These are phyloP conservation scores for Penicillium bialowiezense DNA, from an alignment of 495 filamentous ascomycete species.

Conservation along the genomic window DNA sequence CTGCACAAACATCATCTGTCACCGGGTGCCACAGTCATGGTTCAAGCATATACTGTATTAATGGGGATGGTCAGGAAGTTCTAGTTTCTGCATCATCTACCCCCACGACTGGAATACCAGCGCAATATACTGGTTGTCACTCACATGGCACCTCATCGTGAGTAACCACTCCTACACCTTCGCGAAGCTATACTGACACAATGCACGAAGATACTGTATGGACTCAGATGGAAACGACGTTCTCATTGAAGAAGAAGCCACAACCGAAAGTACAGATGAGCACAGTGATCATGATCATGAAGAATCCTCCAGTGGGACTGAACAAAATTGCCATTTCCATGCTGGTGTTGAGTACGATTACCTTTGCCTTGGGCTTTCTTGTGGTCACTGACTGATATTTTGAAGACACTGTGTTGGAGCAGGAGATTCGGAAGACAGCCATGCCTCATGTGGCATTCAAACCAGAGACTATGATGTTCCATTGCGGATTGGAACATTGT, in stretches of 20 bases:
- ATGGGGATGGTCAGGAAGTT: constrained; percentile 37
- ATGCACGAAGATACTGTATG: constrained; percentile 43
- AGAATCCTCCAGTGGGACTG: not conserved
- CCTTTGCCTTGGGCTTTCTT: not conserved
- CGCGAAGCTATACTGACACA: not conserved
- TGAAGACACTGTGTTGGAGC: constrained; percentile 48
- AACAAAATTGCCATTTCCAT: constrained; percentile 58
- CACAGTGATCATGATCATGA: constrained; percentile 1
- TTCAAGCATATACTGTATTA: constrained; percentile 39
- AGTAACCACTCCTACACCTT: constrained; percentile 3
- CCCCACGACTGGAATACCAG: constrained; percentile 40
- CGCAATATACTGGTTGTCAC: constrained; percentile 53
- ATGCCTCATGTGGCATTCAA: constrained; percentile 36
- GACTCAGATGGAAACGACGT: constrained; percentile 48
- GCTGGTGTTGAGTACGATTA: constrained; percentile 59
- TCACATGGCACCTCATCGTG: constrained; percentile 45
- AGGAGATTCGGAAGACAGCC: constrained; percentile 28
- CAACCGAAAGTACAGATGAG: not conserved
- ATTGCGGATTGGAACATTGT: constrained; percentile 58
- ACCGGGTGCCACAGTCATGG: constrained; percentile 42
- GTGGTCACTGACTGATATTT: constrained; percentile 6
- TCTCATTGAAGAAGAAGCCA: constrained; percentile 29
- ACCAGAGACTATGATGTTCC: constrained; percentile 57
- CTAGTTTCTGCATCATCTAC: constrained; percentile 38
- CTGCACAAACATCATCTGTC: constrained; percentile 24